Evolutionary conservation across 208 protist species (phyloP).

Genomic region (Entamoeba histolytica): DNA sequence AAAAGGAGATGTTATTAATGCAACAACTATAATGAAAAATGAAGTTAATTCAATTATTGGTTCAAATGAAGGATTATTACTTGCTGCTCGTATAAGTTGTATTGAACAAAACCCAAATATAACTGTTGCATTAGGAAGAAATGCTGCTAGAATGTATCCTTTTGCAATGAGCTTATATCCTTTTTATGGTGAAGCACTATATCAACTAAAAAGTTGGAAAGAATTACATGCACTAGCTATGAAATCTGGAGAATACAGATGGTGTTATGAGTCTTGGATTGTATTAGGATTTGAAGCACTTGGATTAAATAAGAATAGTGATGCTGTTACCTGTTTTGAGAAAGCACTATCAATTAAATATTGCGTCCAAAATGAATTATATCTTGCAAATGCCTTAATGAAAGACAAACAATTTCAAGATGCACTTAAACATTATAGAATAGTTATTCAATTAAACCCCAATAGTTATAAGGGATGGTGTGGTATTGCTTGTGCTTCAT

Average conservation of each 20-base stretch:
- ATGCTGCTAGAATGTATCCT: neutral
- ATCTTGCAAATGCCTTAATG: neutral
- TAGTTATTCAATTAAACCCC: neutral
- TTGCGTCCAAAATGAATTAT: neutral
- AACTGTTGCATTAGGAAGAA: neutral
- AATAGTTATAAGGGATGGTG: neutral
- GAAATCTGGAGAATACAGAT: neutral
- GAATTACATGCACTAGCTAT: neutral
- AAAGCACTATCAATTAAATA: neutral
- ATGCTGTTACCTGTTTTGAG: neutral
- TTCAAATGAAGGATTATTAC: neutral
- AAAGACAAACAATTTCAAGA: neutral
- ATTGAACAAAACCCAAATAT: neutral
- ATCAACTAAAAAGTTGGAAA: neutral
- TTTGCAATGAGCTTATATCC: neutral
- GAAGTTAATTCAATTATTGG: neutral
- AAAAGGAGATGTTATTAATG: neutral
- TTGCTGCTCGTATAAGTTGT: neutral
- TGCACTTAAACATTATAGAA: neutral
- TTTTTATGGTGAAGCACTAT: neutral
- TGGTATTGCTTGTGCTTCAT: neutral
- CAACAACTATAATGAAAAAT: neutral
- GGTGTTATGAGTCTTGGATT: neutral
- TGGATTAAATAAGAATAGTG: neutral
- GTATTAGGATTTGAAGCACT: neutral